These are phyloP conservation scores for Panicum virgatum DNA, from an alignment of 202 grass and related monocot genomes.

Conservation along the genomic window DNA sequence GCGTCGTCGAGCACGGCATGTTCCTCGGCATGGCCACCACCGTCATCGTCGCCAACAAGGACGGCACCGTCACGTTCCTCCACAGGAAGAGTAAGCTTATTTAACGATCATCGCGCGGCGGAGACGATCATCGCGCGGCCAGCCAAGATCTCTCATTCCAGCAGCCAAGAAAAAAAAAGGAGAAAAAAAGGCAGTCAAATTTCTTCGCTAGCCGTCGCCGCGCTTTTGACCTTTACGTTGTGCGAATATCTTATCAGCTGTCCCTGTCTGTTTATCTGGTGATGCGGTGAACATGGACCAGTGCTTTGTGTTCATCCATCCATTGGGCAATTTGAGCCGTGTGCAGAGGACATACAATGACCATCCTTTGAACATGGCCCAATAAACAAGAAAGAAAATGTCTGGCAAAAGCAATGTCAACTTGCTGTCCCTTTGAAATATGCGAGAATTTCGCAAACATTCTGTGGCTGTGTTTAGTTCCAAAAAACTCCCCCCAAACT, in stretches of 20 bases:
- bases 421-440: not conserved
- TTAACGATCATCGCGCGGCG: not conserved
- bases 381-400: not conserved
- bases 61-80: conserved; percentile 48
- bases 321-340: not conserved
- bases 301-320: not conserved
- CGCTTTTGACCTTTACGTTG: not conserved
- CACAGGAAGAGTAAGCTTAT: conserved; percentile 45
- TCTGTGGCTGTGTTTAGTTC: too few relatives aligned
- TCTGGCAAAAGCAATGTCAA: not conserved
- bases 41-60: conserved; percentile 68
- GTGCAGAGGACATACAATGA: not conserved
- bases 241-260: not conserved
- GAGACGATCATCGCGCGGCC: too few relatives aligned
- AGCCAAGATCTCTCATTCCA: not conserved
- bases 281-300: conserved; percentile 17
- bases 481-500: too few relatives aligned
- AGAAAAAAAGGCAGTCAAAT: not conserved
- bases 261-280: not conserved
- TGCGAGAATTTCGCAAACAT: not conserved
- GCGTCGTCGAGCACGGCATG: conserved; percentile 88
- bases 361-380: not conserved
- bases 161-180: not conserved
- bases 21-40: conserved; percentile 73
- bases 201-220: not conserved